Evolutionary conservation across 176 grass and related monocot genomes (phyloP).

Genomic region (Aegilops tauschii): DNA sequence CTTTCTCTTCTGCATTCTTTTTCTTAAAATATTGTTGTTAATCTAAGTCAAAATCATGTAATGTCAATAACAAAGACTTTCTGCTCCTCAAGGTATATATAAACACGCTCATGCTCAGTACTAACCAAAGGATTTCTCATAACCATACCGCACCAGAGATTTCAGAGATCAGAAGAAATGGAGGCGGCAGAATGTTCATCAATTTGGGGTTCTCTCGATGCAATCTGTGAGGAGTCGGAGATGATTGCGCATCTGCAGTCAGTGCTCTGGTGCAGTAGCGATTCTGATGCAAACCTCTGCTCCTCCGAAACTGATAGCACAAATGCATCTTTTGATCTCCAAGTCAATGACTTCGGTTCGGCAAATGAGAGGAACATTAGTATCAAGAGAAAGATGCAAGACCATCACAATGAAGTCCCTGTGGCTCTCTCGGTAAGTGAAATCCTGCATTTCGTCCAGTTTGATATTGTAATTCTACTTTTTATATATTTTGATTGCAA

Average conservation of each 20-base stretch:
- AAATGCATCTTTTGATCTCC: neutral
- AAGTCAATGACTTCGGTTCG: neutral
- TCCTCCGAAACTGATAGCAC: neutral
- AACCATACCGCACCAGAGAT: neutral
- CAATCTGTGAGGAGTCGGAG: constrained; percentile 3
- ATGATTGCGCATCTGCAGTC: neutral
- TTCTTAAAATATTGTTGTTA: neutral
- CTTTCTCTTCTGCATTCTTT: neutral
- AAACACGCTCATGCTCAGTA: neutral
- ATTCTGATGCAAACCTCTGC: neutral
- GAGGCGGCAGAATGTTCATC: neutral
- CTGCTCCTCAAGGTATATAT: neutral
- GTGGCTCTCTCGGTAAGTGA: neutral
- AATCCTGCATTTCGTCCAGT: neutral
- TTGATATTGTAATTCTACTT: neutral
- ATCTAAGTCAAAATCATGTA: neutral
- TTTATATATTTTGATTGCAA: neutral
- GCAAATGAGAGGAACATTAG: neutral
- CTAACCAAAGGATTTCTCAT: too few species aligned
- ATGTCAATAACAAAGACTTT: neutral
- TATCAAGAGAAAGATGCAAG: neutral
- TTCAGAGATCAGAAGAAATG: neutral
- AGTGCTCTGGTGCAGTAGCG: neutral
- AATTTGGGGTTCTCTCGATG: neutral
- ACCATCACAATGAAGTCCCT: neutral